A percentile compares a stretch with the other conserved stretches of the same genome.
Evolutionary conservation across 352 stramenopile genomes (phyloP).

Genomic region (Phytophthora ramorum): DNA sequence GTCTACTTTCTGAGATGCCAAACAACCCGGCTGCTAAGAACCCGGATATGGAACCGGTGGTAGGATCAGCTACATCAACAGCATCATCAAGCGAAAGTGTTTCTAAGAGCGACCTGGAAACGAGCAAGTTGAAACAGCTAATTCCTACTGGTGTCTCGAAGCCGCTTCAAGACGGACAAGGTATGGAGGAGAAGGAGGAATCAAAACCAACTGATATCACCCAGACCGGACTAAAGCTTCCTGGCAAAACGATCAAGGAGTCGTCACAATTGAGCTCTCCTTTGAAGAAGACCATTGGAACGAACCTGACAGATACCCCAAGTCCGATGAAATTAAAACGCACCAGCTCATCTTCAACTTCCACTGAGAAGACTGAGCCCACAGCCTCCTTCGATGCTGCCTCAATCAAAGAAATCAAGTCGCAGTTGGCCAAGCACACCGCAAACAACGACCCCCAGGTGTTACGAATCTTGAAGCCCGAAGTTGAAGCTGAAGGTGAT

Average conservation of each 20-base stretch:
- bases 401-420: constrained; percentile 68
- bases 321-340: constrained; percentile 43
- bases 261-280: constrained; percentile 24
- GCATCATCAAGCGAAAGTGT: background rate
- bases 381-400: constrained; percentile 58
- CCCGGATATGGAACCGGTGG: background rate
- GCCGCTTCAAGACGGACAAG: background rate
- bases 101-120: background rate
- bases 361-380: constrained; percentile 39
- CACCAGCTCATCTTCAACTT: constrained; percentile 21
- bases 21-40: constrained; percentile 13
- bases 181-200: constrained; percentile 21
- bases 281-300: constrained; percentile 34
- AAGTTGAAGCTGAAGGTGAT: constrained; percentile 31
- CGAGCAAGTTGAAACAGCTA: constrained; percentile 24
- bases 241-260: constrained; percentile 53
- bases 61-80: constrained; percentile 2
- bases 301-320: constrained; percentile 21
- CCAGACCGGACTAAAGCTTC: constrained; percentile 46
- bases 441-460: constrained; percentile 22
- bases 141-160: background rate
- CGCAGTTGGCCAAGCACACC: constrained; percentile 59
- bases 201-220: constrained; percentile 26
- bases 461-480: constrained; percentile 17
- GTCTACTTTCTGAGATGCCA: background rate